A percentile compares a stretch with the other conserved stretches of the same genome.
Evolutionary conservation across 2,329 filamentous ascomycete species (phyloP).

Genomic region (Cercospora citrullina): DNA sequence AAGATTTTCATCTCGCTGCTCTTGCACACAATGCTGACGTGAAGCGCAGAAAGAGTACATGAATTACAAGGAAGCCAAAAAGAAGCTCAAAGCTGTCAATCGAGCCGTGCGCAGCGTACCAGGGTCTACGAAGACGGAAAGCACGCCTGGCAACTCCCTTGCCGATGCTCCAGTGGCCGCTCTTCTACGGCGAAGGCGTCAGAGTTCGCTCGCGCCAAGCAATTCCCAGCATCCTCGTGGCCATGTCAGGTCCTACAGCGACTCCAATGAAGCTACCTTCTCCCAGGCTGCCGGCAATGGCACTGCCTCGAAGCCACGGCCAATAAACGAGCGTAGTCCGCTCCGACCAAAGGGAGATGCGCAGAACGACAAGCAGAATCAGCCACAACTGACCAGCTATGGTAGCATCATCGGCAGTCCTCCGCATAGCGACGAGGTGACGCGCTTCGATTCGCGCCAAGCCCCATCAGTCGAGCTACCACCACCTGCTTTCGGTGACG

Average conservation of each 20-base stretch:
- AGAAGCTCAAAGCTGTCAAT: constrained; percentile 13
- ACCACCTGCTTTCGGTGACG: constrained; percentile 55
- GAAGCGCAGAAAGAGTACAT: constrained; percentile 68
- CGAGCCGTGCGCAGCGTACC: constrained; percentile 18
- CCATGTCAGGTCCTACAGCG: constrained; percentile 18
- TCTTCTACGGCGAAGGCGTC: constrained; percentile 11
- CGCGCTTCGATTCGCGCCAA: constrained; percentile 26
- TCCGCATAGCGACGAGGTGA: constrained; percentile 33
- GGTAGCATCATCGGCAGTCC: constrained; percentile 64
- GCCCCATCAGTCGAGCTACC: constrained; percentile 60
- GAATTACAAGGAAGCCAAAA: constrained; percentile 68
- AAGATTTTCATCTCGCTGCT: not conserved
- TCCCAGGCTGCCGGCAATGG: not conserved
- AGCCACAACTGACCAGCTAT: constrained; percentile 52
- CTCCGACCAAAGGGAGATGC: constrained; percentile 21
- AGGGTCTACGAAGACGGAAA: constrained; percentile 5
- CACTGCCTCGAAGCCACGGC: not conserved
- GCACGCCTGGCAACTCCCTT: constrained; percentile 18
- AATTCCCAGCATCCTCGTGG: not conserved
- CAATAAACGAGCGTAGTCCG: constrained; percentile 35
- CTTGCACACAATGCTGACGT: not conserved
- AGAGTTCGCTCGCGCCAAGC: constrained; percentile 7
- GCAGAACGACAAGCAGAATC: constrained; percentile 13
- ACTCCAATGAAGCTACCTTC: constrained; percentile 9
- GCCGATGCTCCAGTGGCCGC: constrained; percentile 19